Conservation (phyloP, 1,139 yeast species). For the Diutina sp. region DNA sequence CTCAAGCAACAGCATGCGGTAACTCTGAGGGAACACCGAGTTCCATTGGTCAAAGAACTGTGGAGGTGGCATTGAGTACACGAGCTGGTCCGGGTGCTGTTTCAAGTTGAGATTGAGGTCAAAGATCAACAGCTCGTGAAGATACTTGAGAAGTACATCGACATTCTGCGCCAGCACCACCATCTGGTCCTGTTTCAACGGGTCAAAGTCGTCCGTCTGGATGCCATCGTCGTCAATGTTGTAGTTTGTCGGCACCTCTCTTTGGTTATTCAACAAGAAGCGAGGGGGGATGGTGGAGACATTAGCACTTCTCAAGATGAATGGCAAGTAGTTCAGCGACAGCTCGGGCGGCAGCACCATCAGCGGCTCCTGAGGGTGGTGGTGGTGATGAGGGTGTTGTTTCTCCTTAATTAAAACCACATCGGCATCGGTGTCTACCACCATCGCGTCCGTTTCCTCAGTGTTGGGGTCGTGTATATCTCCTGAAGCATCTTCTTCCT, state of each 20-base stretch:
- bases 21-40: conserved; percentile 20
- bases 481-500: neutral
- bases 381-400: neutral
- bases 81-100: conserved; percentile 4
- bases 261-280: conserved; percentile 24
- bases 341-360: neutral
- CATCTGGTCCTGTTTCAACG: conserved; percentile 17
- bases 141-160: conserved; percentile 20
- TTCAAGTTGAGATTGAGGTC: conserved; percentile 20
- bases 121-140: conserved; percentile 23
- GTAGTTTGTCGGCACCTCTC: conserved; percentile 11
- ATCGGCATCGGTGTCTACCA: neutral
- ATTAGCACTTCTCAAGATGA: conserved; percentile 49
- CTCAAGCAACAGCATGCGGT: conserved; percentile 20
- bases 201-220: conserved; percentile 20
- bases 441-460: neutral
- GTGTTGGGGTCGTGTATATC: neutral
- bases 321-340: conserved; percentile 40
- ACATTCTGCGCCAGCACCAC: conserved; percentile 14
- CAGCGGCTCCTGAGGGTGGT: neutral
- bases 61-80: neutral
- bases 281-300: conserved; percentile 43
- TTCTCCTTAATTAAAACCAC: neutral
- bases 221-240: conserved; percentile 25
- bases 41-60: conserved; percentile 9